Evolutionary conservation across 31 red algal genomes (phyloP).

Genomic region (Endocladia muricata): DNA sequence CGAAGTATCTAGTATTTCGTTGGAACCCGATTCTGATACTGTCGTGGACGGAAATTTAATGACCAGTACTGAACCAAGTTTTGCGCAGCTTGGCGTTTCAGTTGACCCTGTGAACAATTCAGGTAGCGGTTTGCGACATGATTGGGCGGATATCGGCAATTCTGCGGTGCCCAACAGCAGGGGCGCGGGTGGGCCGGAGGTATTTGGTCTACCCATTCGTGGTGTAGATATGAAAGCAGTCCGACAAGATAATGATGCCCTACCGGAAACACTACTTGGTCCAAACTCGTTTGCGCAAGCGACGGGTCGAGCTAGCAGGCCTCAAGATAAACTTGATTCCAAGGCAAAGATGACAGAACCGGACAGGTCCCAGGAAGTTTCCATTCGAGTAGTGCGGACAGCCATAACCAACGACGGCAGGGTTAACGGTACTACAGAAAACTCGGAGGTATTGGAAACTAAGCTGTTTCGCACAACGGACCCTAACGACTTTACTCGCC

Average conservation of each 20-base stretch:
- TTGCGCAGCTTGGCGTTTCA: background rate
- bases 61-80: background rate
- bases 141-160: background rate
- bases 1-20: background rate
- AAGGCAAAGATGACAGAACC: background rate
- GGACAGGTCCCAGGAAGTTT: background rate
- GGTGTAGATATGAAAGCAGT: background rate
- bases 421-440: background rate
- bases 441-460: background rate
- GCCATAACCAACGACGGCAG: background rate
- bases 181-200: background rate
- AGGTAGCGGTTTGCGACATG: background rate
- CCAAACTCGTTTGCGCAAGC: background rate
- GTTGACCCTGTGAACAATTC: background rate
- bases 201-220: too few species aligned
- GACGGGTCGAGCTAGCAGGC: background rate
- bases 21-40: background rate
- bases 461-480: background rate
- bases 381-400: too few species aligned
- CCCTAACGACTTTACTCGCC: slow-evolving; percentile 37
- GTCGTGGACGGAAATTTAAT: background rate
- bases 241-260: too few species aligned
- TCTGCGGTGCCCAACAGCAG: background rate
- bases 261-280: background rate
- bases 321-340: background rate